phyloP scores from a whole-genome alignment of 2,329 filamentous ascomycete genomes.

The Sporothrix pallida region DNA sequence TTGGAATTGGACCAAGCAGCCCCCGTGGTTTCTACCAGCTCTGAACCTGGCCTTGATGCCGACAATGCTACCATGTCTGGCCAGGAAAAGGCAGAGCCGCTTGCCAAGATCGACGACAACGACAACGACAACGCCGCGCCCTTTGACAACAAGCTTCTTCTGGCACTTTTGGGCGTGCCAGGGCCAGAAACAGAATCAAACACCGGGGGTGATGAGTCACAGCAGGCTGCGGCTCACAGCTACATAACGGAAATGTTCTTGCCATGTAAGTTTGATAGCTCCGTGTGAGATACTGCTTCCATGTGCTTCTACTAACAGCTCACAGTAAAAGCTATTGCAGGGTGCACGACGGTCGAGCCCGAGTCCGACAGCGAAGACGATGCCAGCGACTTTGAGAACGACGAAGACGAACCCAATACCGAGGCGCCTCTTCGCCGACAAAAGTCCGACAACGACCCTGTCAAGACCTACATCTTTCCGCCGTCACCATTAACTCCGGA shows the following conservation, averaged over 20 bases:
- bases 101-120: too few relatives aligned
- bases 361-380: not conserved
- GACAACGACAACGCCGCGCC: too few relatives aligned
- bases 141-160: too few relatives aligned
- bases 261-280: not conserved
- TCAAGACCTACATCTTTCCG: slow-evolving; percentile 31
- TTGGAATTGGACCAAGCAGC: too few relatives aligned
- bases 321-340: slow-evolving; percentile 3
- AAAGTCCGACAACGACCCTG: not conserved
- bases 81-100: too few relatives aligned
- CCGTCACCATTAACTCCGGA: slow-evolving; percentile 29
- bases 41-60: too few relatives aligned
- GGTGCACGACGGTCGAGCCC: not conserved
- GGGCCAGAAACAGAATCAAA: not conserved
- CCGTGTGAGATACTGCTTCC: not conserved
- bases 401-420: not conserved
- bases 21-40: too few relatives aligned
- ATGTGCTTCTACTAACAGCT: not conserved
- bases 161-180: too few relatives aligned
- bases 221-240: not conserved
- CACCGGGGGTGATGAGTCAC: not conserved
- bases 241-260: not conserved
- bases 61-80: too few relatives aligned
- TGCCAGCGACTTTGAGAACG: too few relatives aligned
- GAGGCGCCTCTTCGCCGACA: not conserved